Base-by-base conservation (phyloP, 495 filamentous ascomycete genomes). In the Niebla homalea region DNA sequence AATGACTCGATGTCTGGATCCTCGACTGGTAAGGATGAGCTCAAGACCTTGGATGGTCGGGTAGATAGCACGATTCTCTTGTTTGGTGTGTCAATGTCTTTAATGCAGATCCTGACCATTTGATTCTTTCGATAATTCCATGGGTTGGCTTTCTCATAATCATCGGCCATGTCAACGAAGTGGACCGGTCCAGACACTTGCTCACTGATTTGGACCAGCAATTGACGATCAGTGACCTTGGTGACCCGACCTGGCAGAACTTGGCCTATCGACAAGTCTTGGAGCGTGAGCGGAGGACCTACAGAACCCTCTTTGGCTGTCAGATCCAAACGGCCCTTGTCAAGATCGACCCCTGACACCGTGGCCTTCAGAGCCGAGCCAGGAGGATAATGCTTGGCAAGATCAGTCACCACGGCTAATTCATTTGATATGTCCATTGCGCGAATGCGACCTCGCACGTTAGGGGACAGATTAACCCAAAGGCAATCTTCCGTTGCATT, bases 391-490 rank as follows among this genome's bases (percentile, higher is more conserved):
- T 83, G 84, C 56, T 81, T 77, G n/a, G 78, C 74, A 5, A 94
- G 65, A 59, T 94, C 75, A 22, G 78, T 72, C 40, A 95, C 66
- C 42, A 81, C 70, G 8, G 85, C 82, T 18, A 93, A 64, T 60
- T 96, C 87, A 53, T 95, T 87, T 0, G 86, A 84, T 18, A 93
- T 76, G 66, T 96, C 87, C 60, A 92, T 76, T 43, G 79, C 72
- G 36, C 75, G 77, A 42, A 98, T 76, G 45, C 88, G 74, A 51
- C 92, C 92, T 15, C 88, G 81, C 23, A 98, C 81, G 55, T 83
- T 89, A n/a, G 92, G 89, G 4, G 89, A 85, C 22, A 97, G 64
- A 60, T 85, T 95, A 43, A 90, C 80, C 90, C 89, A 97, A 19
- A 92, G 69, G 54, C 76, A 84, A 47, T 83, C 77, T 32, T 83